A percentile compares a stretch with the other conserved stretches of the same genome.
phyloP scores from a whole-genome alignment of 2,329 filamentous ascomycete genomes.

The Knufia fluminis region DNA sequence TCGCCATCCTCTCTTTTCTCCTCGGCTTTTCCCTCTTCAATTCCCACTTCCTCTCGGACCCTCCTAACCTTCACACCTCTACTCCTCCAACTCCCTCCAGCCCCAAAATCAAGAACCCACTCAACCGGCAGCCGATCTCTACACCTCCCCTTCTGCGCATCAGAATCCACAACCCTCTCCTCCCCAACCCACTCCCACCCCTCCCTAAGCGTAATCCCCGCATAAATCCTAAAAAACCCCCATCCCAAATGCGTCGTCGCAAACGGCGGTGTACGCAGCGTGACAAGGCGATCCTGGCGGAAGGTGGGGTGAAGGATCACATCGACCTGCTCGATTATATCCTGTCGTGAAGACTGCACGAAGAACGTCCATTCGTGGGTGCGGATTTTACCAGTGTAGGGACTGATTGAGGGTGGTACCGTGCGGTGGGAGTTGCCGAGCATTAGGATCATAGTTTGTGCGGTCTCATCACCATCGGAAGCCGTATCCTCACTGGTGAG shows the following conservation, averaged over 20 bases:
- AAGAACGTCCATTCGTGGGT: slow-evolving; percentile 23
- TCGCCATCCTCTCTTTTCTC: background rate
- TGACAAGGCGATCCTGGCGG: slow-evolving; percentile 10
- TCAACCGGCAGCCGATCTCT: slow-evolving; percentile 17
- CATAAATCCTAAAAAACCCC: slow-evolving; percentile 19
- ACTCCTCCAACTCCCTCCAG: background rate
- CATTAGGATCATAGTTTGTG: slow-evolving; percentile 18
- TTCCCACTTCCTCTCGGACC: too few species aligned
- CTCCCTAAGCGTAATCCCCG: slow-evolving; percentile 16
- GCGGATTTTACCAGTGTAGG: slow-evolving; percentile 10
- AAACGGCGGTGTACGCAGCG: slow-evolving; percentile 14
- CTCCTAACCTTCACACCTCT: slow-evolving; percentile 1
- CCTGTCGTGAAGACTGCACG: slow-evolving; percentile 16
- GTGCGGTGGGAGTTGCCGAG: slow-evolving; percentile 19
- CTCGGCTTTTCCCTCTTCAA: background rate
- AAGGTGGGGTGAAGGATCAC: slow-evolving; percentile 20
- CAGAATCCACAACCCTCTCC: slow-evolving; percentile 15
- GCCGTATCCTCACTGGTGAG: slow-evolving; percentile 1
- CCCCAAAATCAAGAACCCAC: slow-evolving; percentile 18
- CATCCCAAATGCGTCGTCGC: slow-evolving; percentile 18
- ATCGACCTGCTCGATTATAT: slow-evolving; percentile 21
- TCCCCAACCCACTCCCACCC: slow-evolving; percentile 20
- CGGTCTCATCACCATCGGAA: slow-evolving; percentile 3
- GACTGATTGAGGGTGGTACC: slow-evolving; percentile 3
- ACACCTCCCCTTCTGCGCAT: slow-evolving; percentile 9